Evolutionary conservation across 1,284 basidiomycete species (phyloP), one percentile per base, ranked within the genome.

Genomic region (Ceratobasidium sp.): DNA sequence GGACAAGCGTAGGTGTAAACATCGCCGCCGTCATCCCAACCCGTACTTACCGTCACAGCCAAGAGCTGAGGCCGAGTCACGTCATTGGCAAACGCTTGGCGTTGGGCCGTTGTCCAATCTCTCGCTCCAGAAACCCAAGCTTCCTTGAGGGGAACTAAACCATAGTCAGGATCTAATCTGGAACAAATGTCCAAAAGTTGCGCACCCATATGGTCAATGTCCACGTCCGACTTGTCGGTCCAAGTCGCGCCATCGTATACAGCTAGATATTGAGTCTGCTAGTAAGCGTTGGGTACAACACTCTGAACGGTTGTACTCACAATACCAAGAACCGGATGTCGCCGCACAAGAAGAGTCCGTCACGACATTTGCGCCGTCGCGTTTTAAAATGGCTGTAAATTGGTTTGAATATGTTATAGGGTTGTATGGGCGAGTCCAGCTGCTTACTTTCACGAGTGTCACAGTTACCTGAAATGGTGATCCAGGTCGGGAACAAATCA

Each of bases 91-190:
- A 85, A 86, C 0, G 84, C 81, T 77, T 87, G 83, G 31, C 86
- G 83, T 72, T 84, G 83, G 2, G 83, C 84, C 53, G 77, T 79
- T 8, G 85, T 86, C 87, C 87, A 88, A 43, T 75, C 63, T n/a
- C 84, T 81, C 5, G 86, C 86, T 24, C 86, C 86, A 16, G 85
- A 87, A 0, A 86, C 78, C 86, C 86, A 87, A 0, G 86, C 86
- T 82, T 84, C 68, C 31, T 41, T 58, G 41, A 69, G 71, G 9
- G 51, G 71, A 53, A 51, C 49, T 54, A 27, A 41, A 48, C 22
- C 9, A 34, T 31, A 31, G 16, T 34, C 16, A 58, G 31, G 11
- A 58, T 58, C 16, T 58, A 4, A 19, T 14, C 27, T 8, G 37
- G 27, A 34, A 1, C 8, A 16, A 5, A 34, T 58, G n/a, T 24